These are phyloP conservation scores for Globisporangium radiosum DNA, from an alignment of 352 stramenopile species.

Conservation along the genomic window DNA sequence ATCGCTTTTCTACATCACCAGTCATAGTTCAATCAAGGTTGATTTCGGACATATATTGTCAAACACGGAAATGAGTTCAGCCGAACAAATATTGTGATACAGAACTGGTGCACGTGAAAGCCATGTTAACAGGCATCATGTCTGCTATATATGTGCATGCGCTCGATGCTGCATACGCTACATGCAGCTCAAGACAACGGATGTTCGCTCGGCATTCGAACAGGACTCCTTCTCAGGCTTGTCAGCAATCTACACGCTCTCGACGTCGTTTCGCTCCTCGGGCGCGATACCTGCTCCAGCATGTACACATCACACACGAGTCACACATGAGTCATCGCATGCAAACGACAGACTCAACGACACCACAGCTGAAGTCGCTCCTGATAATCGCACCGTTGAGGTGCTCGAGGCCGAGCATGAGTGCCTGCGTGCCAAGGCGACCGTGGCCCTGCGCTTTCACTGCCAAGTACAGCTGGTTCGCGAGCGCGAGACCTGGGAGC, in stretches of 20 bases:
- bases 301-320: background rate
- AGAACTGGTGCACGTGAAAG: too few relatives aligned
- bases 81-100: too few relatives aligned
- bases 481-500: constrained; percentile 76
- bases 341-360: background rate
- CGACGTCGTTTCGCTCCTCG: constrained; percentile 19
- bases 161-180: too few relatives aligned
- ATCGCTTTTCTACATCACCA: too few relatives aligned
- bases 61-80: too few relatives aligned
- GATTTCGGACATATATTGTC: too few relatives aligned
- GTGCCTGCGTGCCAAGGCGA: constrained; percentile 70
- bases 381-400: constrained; percentile 55
- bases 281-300: background rate
- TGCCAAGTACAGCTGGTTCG: constrained; percentile 82
- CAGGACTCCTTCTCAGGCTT: too few relatives aligned
- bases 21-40: too few relatives aligned
- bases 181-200: too few relatives aligned
- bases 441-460: constrained; percentile 82
- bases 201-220: too few relatives aligned
- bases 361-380: background rate
- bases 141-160: too few relatives aligned
- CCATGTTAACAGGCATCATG: too few relatives aligned
- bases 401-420: constrained; percentile 85
- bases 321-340: background rate
- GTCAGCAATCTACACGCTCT: constrained; percentile 18